Evolutionary conservation across 1,284 basidiomycete species (phyloP).

Genomic region (Fomitiporia mediterranea): DNA sequence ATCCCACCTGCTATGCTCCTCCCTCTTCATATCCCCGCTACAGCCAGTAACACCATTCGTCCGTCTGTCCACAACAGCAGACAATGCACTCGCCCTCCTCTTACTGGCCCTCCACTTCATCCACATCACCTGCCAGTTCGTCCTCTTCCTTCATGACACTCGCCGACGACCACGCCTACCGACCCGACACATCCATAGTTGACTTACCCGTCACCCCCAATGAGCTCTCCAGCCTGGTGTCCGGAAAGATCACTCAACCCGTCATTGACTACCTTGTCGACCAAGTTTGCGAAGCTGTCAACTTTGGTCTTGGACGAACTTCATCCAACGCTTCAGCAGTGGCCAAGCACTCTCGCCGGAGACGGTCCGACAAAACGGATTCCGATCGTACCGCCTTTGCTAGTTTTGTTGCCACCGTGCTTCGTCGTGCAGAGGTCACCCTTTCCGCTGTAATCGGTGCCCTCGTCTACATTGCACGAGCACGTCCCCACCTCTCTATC

Average conservation of each 20-base stretch:
- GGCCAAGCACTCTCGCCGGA: constrained; percentile 11
- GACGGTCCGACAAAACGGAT: constrained; percentile 33
- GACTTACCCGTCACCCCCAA: not conserved
- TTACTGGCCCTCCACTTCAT: not conserved
- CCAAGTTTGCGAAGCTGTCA: constrained; percentile 61
- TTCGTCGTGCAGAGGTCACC: constrained; percentile 62
- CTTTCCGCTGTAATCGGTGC: constrained; percentile 58
- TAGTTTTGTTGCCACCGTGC: constrained; percentile 58
- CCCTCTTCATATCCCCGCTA: not conserved
- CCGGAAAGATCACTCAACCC: constrained; percentile 50
- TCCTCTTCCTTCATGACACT: not conserved
- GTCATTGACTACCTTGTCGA: constrained; percentile 67
- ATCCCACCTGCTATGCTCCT: not conserved
- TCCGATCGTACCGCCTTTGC: constrained; percentile 51
- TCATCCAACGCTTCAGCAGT: constrained; percentile 51
- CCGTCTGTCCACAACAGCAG: not conserved
- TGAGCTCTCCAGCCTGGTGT: constrained; percentile 52
- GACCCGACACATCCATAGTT: not conserved
- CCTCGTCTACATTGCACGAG: constrained; percentile 66
- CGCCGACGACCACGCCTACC: not conserved
- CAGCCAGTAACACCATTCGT: not conserved
- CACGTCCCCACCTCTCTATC: constrained; percentile 68
- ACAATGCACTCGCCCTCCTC: not conserved
- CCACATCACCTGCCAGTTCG: not conserved
- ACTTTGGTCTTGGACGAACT: constrained; percentile 62